Percentiles rank a stretch among this genome's conserved stretches.
Evolutionary conservation across 495 filamentous ascomycete species (phyloP).

Genomic region (Aspergillus coremiiformis): DNA sequence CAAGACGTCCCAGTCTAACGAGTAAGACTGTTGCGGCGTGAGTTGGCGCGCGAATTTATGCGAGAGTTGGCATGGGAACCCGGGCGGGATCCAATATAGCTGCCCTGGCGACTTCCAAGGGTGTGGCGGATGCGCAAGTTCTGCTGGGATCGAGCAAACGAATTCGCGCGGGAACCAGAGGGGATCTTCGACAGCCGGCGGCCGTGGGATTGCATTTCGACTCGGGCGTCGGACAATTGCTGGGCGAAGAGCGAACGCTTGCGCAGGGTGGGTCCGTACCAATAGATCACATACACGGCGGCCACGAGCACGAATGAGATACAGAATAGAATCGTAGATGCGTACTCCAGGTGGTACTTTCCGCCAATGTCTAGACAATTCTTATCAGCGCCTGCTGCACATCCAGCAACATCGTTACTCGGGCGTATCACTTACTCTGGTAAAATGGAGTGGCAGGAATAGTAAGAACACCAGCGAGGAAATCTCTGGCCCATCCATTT

Average conservation of each 20-base stretch:
- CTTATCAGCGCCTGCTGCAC: not conserved
- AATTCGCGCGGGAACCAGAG: conserved; percentile 34
- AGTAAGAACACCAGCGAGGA: conserved; percentile 73
- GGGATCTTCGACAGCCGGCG: conserved; percentile 35
- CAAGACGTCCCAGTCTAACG: not conserved
- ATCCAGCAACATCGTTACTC: not conserved
- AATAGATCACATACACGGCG: conserved; percentile 73
- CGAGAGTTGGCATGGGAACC: conserved; percentile 32
- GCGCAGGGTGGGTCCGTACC: conserved; percentile 60
- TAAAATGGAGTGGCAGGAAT: conserved; percentile 68
- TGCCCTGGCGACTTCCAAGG: conserved; percentile 35
- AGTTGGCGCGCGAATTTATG: conserved; percentile 14
- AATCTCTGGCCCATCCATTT: conserved; percentile 70
- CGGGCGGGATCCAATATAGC: conserved; percentile 27
- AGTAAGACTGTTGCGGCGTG: conserved; percentile 32
- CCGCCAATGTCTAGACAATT: conserved; percentile 49
- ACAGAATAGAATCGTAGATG: conserved; percentile 64
- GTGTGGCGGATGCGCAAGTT: conserved; percentile 40
- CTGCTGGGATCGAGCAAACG: conserved; percentile 43
- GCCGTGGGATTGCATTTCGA: conserved; percentile 35
- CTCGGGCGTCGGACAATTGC: conserved; percentile 49
- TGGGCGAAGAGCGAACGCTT: conserved; percentile 69
- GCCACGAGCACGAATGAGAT: conserved; percentile 63
- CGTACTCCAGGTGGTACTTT: conserved; percentile 54
- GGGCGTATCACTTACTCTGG: conserved; percentile 31